Conservation (phyloP, 257 asterid genomes). For the Ilex aquifolium region DNA sequence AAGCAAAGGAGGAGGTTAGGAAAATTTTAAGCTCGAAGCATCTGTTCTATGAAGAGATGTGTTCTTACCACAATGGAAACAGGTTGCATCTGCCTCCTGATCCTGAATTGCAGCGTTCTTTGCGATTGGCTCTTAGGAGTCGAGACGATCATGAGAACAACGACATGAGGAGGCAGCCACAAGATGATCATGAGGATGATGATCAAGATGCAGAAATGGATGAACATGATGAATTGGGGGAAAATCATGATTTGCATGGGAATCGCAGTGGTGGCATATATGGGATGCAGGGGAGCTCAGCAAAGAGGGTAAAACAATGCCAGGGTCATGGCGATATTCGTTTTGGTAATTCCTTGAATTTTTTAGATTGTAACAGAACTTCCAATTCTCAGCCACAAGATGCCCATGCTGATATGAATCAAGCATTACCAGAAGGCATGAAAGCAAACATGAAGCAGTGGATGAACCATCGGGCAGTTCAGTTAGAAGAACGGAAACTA, state of each 20-base stretch:
- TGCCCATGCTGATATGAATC: constrained; percentile 18
- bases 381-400: constrained; percentile 7
- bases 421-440: constrained; percentile 16
- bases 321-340: constrained; percentile 23
- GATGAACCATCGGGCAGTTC: constrained; percentile 17
- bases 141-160: constrained; percentile 50
- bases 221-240: constrained; percentile 43
- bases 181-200: constrained; percentile 53
- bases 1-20: constrained; percentile 69
- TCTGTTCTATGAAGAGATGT: constrained; percentile 90
- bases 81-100: constrained; percentile 71
- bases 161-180: constrained; percentile 26
- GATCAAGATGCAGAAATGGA: constrained; percentile 28
- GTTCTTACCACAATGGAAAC: constrained; percentile 77
- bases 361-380: constrained; percentile 21
- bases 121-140: constrained; percentile 59
- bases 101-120: constrained; percentile 59
- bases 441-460: constrained; percentile 27
- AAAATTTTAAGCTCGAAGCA: constrained; percentile 77
- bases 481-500: constrained; percentile 40
- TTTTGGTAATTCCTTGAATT: constrained; percentile 15
- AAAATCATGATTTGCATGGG: constrained; percentile 23
- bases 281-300: constrained; percentile 16
- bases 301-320: constrained; percentile 25
- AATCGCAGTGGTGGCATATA: constrained; percentile 7